Evolutionary conservation across 2,329 filamentous ascomycete genomes (phyloP), one percentile per base, ranked within the genome.

Genomic region (Alternaria metachromatica): DNA sequence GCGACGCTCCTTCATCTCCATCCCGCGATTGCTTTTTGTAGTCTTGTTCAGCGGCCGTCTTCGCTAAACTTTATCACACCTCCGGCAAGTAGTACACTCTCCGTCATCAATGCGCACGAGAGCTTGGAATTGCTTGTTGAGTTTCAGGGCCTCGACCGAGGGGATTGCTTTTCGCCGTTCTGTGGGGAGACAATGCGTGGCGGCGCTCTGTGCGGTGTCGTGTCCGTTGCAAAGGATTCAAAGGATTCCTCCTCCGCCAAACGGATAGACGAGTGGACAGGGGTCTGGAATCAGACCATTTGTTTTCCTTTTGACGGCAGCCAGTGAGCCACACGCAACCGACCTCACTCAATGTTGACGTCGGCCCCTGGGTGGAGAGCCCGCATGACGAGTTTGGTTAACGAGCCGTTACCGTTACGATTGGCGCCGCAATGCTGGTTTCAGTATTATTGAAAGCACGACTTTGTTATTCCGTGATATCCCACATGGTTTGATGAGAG

Each of bases 61-160:
- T 69, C 61, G 67, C 63, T 68, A 68, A 44, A 64, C 58, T 59
- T 28, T 23, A 55, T 63, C 63, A 55, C 41, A 13, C 58, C 51
- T 48, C 54, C 20, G 46, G 33, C 45, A 43, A 51, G 44, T 51
- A 60, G 56, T 18, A 55, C 21, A 28, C 63, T 25, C 49, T 33
- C 44, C 30, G 25, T 25, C 55, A 37, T 30, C 25, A 11, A 26
- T 58, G 44, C 41, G 49, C 33, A 48, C 33, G 21, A 48, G 62
- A 57, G 30, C 37, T 23, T 25, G 18, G 18, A 58, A 55, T 63
- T 63, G 60, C 60, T 59, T 58, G 37, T 59, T 59, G 43, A 26
- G 20, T 33, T 53, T 18, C 18, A 33, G 43, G 20, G 50, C 45
- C 41, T 23, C 33, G 45, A 55, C 26, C 41, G 9, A 48, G 25